Evolutionary conservation across 768 basidiomycete species (phyloP), one percentile per base, ranked within the genome.

Genomic region (Amanita rimosa): DNA sequence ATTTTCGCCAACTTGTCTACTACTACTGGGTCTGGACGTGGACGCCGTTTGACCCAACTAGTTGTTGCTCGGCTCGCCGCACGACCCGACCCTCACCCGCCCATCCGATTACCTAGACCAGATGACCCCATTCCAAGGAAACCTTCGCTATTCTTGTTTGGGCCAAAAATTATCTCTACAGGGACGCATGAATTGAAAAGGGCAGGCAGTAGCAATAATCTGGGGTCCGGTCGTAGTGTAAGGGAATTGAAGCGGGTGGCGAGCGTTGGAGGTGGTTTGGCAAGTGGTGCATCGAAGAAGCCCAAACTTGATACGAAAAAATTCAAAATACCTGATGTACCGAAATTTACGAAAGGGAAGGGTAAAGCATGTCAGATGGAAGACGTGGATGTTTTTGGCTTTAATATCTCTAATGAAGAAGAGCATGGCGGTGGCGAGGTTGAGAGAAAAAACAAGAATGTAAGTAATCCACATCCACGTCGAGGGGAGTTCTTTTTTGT

Each of bases 121-220:
- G 86, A 89, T 52, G 86, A 89, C 52, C 86, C 85, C 0, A 85
- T 80, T 4, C 86, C 86, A 6, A 82, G 86, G 14, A 69, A 72
- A 24, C 84, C 85, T 0, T 82, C 84, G 6, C 48, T 68, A 39
- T 53, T 66, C 40, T 67, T 72, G 39, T 55, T 58, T 33, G 49
- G 54, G 54, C 37, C 46, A 54, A 35, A 60, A 59, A 46, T 38
- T 9, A 13, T 9, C 13, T 34, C 39, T 46, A 54, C 45, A 48
- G 53, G 46, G 27, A 16, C 21, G 26, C 24, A 7, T 2, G 22
- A 9, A 37, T 13, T 46, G 17, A 34, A 38, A 6, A 58, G 17
- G 41, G 45, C 35, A 7, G 45, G 21, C 14, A 27, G 35, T 6
- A 36, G 22, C 21, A 22, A 21, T 24, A 24, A 17, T 19, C 34